Conservation (phyloP, 495 filamentous ascomycete genomes). For the Neurospora pannonica region DNA sequence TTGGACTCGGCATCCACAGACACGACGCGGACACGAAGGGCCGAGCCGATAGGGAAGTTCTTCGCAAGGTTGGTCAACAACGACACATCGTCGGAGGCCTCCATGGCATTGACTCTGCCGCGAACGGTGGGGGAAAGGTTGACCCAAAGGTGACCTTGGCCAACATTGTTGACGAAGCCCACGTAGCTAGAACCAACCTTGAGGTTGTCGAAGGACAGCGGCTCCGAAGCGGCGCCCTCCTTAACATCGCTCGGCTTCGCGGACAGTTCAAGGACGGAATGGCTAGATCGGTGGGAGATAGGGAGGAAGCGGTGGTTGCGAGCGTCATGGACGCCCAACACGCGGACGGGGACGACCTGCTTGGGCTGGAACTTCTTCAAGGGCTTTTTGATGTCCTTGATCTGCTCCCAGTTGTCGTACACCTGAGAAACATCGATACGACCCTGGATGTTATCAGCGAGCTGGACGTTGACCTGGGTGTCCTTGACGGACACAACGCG, state of each 20-base stretch:
- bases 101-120: slow-evolving; percentile 68
- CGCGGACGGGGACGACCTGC: slow-evolving; percentile 59
- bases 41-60: slow-evolving; percentile 82
- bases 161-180: slow-evolving; percentile 83
- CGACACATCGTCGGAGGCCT: slow-evolving; percentile 78
- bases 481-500: slow-evolving; percentile 70
- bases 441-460: slow-evolving; percentile 84
- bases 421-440: slow-evolving; percentile 83
- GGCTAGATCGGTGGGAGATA: slow-evolving; percentile 71
- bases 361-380: slow-evolving; percentile 61
- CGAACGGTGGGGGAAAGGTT: slow-evolving; percentile 86
- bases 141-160: slow-evolving; percentile 71
- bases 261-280: slow-evolving; percentile 83
- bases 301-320: slow-evolving; percentile 86
- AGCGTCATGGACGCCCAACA: slow-evolving; percentile 83
- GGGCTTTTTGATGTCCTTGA: slow-evolving; percentile 71
- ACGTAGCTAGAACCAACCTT: slow-evolving; percentile 58
- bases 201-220: slow-evolving; percentile 67
- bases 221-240: slow-evolving; percentile 29
- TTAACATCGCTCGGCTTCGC: slow-evolving; percentile 61
- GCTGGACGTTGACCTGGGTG: slow-evolving; percentile 82
- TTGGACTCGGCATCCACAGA: slow-evolving; percentile 62
- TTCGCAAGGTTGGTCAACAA: slow-evolving; percentile 63
- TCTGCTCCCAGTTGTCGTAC: slow-evolving; percentile 79
- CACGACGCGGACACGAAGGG: slow-evolving; percentile 67